phyloP scores from a whole-genome alignment of 2,329 filamentous ascomycete species.

The Cladosporium sp. region DNA sequence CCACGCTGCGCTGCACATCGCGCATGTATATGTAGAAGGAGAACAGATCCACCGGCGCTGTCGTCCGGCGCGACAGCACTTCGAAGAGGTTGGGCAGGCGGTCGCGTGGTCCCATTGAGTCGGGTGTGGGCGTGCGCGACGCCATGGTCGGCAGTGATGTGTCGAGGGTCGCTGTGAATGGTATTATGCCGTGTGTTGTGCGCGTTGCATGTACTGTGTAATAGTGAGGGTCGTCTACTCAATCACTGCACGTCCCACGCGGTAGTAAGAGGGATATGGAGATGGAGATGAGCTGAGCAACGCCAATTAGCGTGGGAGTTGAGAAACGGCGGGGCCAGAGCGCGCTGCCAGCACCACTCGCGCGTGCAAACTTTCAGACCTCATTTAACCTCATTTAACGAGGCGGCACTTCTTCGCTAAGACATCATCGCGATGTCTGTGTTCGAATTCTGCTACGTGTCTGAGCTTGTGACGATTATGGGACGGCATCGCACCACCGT shows the following conservation, averaged over 20 bases:
- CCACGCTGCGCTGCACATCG: slow-evolving; percentile 95
- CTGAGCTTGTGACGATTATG: not conserved
- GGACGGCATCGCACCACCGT: not conserved
- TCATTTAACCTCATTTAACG: slow-evolving; percentile 3
- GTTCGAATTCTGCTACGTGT: not conserved
- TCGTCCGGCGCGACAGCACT: slow-evolving; percentile 88
- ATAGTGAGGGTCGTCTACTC: not conserved
- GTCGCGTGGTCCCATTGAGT: slow-evolving; percentile 57
- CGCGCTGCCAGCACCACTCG: not conserved
- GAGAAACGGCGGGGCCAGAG: not conserved
- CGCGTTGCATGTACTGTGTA: not conserved
- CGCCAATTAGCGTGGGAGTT: slow-evolving; percentile 15
- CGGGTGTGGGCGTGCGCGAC: slow-evolving; percentile 34
- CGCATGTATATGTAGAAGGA: slow-evolving; percentile 99
- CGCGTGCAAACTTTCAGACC: not conserved
- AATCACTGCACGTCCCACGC: slow-evolving; percentile 5
- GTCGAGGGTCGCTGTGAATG: slow-evolving; percentile 8
- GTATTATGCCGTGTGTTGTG: not conserved
- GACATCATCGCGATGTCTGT: not conserved
- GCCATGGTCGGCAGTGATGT: slow-evolving; percentile 25
- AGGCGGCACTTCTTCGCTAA: not conserved
- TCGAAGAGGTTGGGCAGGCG: slow-evolving; percentile 93
- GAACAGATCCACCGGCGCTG: slow-evolving; percentile 93
- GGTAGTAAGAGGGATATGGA: not conserved
- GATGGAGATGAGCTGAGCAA: slow-evolving; percentile 10